phyloP scores from a whole-genome alignment of 768 basidiomycete genomes.

The Leccinum broughii region DNA sequence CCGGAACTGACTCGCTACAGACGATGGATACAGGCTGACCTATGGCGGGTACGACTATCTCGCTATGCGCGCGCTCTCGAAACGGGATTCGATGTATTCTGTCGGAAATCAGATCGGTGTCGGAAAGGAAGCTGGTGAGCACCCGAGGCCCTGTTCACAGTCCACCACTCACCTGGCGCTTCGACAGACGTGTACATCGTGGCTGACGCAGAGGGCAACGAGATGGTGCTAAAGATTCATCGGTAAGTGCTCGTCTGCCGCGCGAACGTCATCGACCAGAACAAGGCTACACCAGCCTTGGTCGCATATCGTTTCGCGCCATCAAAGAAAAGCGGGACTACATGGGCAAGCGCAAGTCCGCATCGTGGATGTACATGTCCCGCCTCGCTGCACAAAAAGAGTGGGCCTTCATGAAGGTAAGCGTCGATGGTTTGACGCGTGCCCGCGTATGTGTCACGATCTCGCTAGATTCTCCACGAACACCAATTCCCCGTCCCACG shows the following conservation, averaged over 20 bases:
- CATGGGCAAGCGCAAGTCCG: slow-evolving; percentile 90
- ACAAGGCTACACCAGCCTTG: slow-evolving; percentile 58
- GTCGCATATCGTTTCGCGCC: slow-evolving; percentile 95
- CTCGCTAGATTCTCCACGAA: slow-evolving; percentile 77
- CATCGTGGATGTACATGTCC: slow-evolving; percentile 99
- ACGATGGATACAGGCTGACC: slow-evolving; percentile 95
- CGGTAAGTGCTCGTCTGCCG: slow-evolving; percentile 47
- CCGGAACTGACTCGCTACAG: slow-evolving; percentile 41
- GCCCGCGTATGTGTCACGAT: background rate
- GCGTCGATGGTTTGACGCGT: background rate
- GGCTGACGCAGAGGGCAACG: slow-evolving; percentile 77
- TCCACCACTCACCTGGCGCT: slow-evolving; percentile 5
- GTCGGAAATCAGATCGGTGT: slow-evolving; percentile 99
- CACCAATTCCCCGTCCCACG: slow-evolving; percentile 91
- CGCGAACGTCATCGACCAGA: background rate
- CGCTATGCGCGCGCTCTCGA: slow-evolving; percentile 90
- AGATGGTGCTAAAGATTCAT: slow-evolving; percentile 93
- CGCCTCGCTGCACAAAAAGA: slow-evolving; percentile 95
- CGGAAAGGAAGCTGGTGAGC: slow-evolving; percentile 92
- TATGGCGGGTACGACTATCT: slow-evolving; percentile 99
- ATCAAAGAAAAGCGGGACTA: slow-evolving; percentile 98
- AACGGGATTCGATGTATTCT: slow-evolving; percentile 82
- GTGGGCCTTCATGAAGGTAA: slow-evolving; percentile 97
- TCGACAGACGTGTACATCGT: slow-evolving; percentile 80
- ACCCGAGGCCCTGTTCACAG: background rate